These are phyloP conservation scores for Magnaporthiopsis rhizophila DNA, from an alignment of 2,329 filamentous ascomycete species.

Conservation along the genomic window DNA sequence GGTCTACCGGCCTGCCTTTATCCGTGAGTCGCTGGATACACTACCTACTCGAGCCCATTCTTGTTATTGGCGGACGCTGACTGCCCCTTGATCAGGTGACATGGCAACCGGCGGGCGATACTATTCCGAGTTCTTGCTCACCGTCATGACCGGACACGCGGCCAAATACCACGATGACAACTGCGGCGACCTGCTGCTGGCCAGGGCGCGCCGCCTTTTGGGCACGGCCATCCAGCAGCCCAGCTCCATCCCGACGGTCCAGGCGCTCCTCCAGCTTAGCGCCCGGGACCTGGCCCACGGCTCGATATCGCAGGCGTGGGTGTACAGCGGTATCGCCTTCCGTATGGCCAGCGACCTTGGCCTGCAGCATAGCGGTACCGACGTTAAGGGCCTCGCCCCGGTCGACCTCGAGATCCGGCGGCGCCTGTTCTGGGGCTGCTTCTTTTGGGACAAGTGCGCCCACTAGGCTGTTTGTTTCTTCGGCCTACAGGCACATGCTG, in stretches of 20 bases:
- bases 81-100: conserved; percentile 11
- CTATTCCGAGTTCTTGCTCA: conserved; percentile 21
- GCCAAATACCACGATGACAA: conserved; percentile 16
- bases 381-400: conserved; percentile 12
- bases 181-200: not conserved
- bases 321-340: conserved; percentile 24
- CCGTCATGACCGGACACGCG: conserved; percentile 19
- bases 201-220: too few species aligned
- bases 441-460: conserved; percentile 22
- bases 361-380: conserved; percentile 17
- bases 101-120: conserved; percentile 21
- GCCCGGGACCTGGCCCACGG: conserved; percentile 21
- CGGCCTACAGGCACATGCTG: too few species aligned
- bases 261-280: conserved; percentile 22
- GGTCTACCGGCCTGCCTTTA: conserved; percentile 22
- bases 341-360: conserved; percentile 21
- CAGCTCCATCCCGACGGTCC: conserved; percentile 20
- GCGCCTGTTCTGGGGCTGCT: conserved; percentile 20
- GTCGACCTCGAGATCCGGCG: conserved; percentile 19
- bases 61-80: too few species aligned
- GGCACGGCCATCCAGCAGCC: conserved; percentile 18
- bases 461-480: conserved; percentile 11
- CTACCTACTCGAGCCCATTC: too few species aligned
- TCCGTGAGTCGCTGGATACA: conserved; percentile 10
- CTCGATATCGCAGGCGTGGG: conserved; percentile 21